Evolutionary conservation across 179 eudicot species (phyloP).

Genomic region (Drosera spatulata): DNA sequence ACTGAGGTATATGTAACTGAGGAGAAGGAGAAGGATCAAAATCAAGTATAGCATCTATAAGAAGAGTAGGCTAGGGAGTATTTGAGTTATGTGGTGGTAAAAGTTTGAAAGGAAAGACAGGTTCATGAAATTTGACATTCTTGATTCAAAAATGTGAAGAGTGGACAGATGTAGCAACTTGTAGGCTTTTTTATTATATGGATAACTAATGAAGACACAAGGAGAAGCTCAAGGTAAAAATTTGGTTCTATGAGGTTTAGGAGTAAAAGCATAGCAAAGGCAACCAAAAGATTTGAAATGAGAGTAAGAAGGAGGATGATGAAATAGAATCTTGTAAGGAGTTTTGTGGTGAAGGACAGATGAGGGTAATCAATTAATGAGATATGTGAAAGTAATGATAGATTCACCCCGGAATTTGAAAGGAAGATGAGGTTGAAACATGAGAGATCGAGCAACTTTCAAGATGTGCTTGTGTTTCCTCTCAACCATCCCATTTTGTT

Average conservation of each 20-base stretch:
- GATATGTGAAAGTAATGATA: neutral
- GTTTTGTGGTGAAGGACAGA: neutral
- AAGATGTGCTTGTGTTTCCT: neutral
- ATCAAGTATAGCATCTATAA: no score
- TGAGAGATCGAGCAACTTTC: neutral
- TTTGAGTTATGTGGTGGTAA: no score
- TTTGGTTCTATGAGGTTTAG: neutral
- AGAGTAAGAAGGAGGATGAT: neutral
- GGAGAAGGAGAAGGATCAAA: no score
- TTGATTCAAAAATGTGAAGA: no score
- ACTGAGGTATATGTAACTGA: no score
- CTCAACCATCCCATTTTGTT: neutral
- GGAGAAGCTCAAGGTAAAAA: neutral
- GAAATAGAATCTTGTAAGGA: neutral
- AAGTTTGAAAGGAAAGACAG: no score
- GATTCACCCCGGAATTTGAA: neutral
- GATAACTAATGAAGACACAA: neutral
- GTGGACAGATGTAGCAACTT: neutral
- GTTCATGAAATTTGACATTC: no score
- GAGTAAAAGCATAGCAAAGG: neutral
- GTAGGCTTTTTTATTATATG: no score
- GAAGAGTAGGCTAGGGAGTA: no score
- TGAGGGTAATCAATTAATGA: neutral
- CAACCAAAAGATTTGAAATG: neutral
- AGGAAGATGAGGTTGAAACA: neutral